Evolutionary conservation across 2,329 filamentous ascomycete genomes (phyloP), one percentile per base, ranked within the genome.

Genomic region (Tolypocladium capitatum): DNA sequence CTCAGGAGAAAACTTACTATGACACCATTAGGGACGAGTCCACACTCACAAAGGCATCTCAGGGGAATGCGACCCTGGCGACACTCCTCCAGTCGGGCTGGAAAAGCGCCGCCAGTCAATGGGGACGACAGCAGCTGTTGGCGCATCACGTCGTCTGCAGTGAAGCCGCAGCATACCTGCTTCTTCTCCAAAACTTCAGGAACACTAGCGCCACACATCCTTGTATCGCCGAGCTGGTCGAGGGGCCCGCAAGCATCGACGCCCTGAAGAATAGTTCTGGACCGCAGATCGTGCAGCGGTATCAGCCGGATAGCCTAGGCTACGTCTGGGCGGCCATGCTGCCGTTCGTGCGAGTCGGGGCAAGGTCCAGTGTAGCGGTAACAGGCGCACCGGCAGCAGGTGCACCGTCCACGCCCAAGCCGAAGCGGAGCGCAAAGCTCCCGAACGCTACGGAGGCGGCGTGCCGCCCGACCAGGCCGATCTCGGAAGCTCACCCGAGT

Each of bases 61-160:
- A 24, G 8, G 42, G 34, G n/a, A 46, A 41, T 13, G 27, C 6
- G 1, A 43, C 36, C 20, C 32, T 48, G 31, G 33, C 28, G 3
- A n/a, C 27, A 2, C 27, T 27, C 18, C 43, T 48, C n/a, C 31
- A 13, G 31, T 8, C 34, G 8, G 5, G 21, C 20, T 48, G 34
- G 42, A 38, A 43, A n/a, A 38, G 43, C n/a, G 47, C 20, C 20
- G 43, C 31, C 21, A 49, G 47, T 31, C 24, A 32, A n/a, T 49
- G 47, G 47, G 43, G 31, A 14, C 20, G 20, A 9, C 16, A 42
- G 30, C 21, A 49, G 18, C 33, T 49, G n/a, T 46, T 43, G 34
- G 47, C 47, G 16, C 14, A 33, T 28, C 47, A 44, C 8, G 43
- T 49, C 20, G 7, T 49, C 9, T 49, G 47, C 40, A 30, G 28